Percentiles rank a stretch among this genome's conserved stretches.
Evolutionary conservation across 2,329 filamentous ascomycete species (phyloP).

Genomic region (Lecanicillium sp.): DNA sequence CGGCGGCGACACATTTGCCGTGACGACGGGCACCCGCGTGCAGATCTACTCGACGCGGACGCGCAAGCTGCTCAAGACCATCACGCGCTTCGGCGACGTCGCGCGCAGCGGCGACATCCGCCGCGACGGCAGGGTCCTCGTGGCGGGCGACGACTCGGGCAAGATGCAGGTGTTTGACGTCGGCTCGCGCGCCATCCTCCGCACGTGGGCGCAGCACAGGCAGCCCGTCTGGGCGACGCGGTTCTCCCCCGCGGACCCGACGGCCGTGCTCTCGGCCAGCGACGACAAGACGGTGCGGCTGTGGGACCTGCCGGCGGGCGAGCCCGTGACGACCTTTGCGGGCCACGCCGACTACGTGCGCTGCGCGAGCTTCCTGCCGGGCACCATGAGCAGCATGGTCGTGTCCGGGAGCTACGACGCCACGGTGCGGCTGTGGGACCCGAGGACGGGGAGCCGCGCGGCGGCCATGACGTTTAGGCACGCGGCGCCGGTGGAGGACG

Average conservation of each 20-base stretch:
- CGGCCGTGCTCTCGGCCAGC: constrained; percentile 78
- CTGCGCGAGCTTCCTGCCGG: constrained; percentile 78
- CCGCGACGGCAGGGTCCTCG: constrained; percentile 79
- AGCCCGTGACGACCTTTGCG: constrained; percentile 68
- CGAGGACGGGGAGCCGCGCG: constrained; percentile 58
- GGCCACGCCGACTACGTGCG: constrained; percentile 94
- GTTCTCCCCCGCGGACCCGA: constrained; percentile 86
- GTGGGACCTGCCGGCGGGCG: constrained; percentile 85
- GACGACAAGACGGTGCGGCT: constrained; percentile 90
- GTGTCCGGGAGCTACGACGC: constrained; percentile 92
- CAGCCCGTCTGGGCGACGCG: constrained; percentile 89
- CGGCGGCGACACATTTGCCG: constrained; percentile 65
- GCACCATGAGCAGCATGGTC: constrained; percentile 64
- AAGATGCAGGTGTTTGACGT: constrained; percentile 95
- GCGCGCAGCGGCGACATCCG: constrained; percentile 86
- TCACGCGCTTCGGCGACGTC: constrained; percentile 87
- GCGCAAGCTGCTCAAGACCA: constrained; percentile 86
- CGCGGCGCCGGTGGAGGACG: constrained; percentile 77
- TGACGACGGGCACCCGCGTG: constrained; percentile 89
- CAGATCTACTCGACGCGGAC: constrained; percentile 92
- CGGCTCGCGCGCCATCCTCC: constrained; percentile 78
- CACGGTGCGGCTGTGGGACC: constrained; percentile 91
- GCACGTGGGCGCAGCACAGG: constrained; percentile 92
- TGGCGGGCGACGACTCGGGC: constrained; percentile 87
- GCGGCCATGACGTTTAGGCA: constrained; percentile 93